These are phyloP conservation scores for Pluteus cervinus DNA, from an alignment of 768 basidiomycete species.

Conservation along the genomic window DNA sequence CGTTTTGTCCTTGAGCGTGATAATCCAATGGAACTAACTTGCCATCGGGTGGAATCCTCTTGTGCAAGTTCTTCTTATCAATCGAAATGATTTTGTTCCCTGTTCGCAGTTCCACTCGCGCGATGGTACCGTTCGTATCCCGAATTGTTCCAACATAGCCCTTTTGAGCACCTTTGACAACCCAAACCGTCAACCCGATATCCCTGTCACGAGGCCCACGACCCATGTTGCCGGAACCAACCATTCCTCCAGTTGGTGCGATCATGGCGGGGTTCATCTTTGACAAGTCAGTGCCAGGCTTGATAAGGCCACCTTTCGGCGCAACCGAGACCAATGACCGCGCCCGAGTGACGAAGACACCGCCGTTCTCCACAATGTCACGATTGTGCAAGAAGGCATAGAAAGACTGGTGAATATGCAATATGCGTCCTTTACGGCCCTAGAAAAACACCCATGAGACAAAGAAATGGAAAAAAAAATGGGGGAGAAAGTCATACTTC, in stretches of 20 bases:
- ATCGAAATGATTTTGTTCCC: slow-evolving; percentile 84
- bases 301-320: slow-evolving; percentile 73
- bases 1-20: slow-evolving; percentile 8
- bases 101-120: slow-evolving; percentile 88
- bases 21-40: slow-evolving; percentile 26
- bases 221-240: slow-evolving; percentile 70
- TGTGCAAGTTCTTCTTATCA: slow-evolving; percentile 71
- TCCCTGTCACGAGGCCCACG: slow-evolving; percentile 79
- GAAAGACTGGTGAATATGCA: slow-evolving; percentile 92
- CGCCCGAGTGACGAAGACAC: slow-evolving; percentile 89
- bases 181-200: slow-evolving; percentile 71
- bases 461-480: slow-evolving; percentile 1
- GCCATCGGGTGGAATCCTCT: too few species aligned
- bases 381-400: slow-evolving; percentile 94
- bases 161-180: slow-evolving; percentile 86
- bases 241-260: slow-evolving; percentile 65
- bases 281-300: slow-evolving; percentile 66
- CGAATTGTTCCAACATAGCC: slow-evolving; percentile 90
- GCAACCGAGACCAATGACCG: slow-evolving; percentile 79
- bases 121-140: slow-evolving; percentile 84
- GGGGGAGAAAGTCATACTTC: slow-evolving; percentile 48
- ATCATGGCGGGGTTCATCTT: slow-evolving; percentile 87
- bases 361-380: slow-evolving; percentile 84
- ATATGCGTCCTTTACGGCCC: slow-evolving; percentile 81
- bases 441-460: slow-evolving; percentile 21